Evolutionary conservation across 345 rosid species (phyloP), one percentile per base, ranked within the genome.

Genomic region (Leavenworthia alabamica): DNA sequence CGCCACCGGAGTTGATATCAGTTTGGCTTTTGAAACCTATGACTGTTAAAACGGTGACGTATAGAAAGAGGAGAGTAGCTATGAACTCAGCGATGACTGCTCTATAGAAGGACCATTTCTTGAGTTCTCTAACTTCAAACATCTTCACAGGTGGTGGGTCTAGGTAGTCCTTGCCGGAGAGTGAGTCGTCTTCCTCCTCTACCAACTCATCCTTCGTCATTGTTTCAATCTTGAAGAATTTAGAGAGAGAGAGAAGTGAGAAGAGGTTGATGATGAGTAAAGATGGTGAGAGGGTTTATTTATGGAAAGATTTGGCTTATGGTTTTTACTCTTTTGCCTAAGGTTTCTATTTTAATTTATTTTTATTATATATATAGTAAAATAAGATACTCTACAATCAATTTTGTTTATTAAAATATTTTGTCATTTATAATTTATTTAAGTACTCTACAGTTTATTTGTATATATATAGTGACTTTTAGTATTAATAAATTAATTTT

Each of bases 121-220:
- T 20, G 1, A 90, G 73, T 79, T 90, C 95, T 15, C 11, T 79
- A 0, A 43, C 56, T 66, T 87, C 93, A 6, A 90, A 24, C 11
- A 77, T 60, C n/a, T 82, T 86, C 5, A 84, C 93, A 2, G 80
- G 88, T 5, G 92, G 95, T 16, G 97, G 95, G 72, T 90, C 90
- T 0, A 77, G 66, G 79, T 87, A 90, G 73, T 83, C 95, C 77
- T 82, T 90, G 6, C 74, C 80, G 37, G 83, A 58, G 68, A 74
- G 68, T 0, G 84, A 78, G 1, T 81, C 90, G 3, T 23, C 26
- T 0, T 81, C 90, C 1, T 77, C 72, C 67, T 80, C 85, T 7
- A 62, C 33, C 23, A 56, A 35, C 12, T 79, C 85, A 23, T 78
- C 80, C 1, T 76, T 75, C 7, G 61, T 27, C 71, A 71, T 71